Percentiles rank a stretch among this genome's conserved stretches.
These are phyloP conservation scores for Talaromyces sp. DNA, from an alignment of 2,329 filamentous ascomycete species.

Conservation along the genomic window DNA sequence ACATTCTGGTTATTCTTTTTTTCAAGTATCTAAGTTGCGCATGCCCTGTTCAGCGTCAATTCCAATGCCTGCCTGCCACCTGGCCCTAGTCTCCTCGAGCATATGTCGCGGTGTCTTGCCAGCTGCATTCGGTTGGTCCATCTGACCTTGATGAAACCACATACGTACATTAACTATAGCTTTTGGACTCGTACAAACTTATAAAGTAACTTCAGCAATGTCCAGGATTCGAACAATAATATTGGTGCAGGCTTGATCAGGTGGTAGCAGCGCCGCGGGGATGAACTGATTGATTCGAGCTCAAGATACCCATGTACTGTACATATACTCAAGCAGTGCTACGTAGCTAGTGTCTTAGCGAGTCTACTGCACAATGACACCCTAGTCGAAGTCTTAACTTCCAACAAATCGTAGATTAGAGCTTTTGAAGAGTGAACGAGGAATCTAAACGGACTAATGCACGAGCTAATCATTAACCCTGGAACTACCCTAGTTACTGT, in stretches of 20 bases:
- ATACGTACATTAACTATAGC: neutral
- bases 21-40: neutral
- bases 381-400: neutral
- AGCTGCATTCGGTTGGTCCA: conserved; percentile 19
- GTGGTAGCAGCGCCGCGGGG: neutral
- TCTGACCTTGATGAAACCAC: neutral
- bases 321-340: neutral
- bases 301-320: neutral
- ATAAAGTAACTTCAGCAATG: neutral
- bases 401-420: neutral
- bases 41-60: neutral
- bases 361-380: neutral
- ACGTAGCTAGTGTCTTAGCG: neutral
- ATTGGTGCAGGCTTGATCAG: neutral
- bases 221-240: too few species aligned
- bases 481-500: neutral
- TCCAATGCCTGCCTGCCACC: neutral
- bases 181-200: neutral
- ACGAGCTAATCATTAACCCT: neutral
- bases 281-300: neutral
- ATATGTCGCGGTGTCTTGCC: conserved; percentile 20
- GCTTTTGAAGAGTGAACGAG: neutral
- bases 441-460: neutral
- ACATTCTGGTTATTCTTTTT: neutral
- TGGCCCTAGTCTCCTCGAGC: conserved; percentile 11